Evolutionary conservation across 257 asterid species (phyloP), one percentile per base, ranked within the genome.

Genomic region (Solanum chiquidenum): DNA sequence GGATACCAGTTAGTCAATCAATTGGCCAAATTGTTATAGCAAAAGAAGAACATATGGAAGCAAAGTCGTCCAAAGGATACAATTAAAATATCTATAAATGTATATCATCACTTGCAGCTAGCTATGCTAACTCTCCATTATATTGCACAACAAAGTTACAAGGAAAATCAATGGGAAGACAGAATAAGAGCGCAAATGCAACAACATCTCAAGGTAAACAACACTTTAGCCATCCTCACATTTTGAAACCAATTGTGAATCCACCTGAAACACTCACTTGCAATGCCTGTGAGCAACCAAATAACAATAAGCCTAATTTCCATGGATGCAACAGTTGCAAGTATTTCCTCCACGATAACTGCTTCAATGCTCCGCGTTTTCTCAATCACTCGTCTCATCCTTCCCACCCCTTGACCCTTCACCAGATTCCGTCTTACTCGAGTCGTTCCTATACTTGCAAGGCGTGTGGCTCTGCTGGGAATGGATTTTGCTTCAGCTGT

Each of bases 221-320:
- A 52, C 94, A 92, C 60, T 90, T 90, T 64, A 90, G 89, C 83
- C 94, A 92, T 89, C 74, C 87, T 68, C 92, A 90, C 46, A 31
- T 58, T 12, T 76, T 90, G 37, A 62, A 60, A 16, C 91, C 4
- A 21, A 23, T 13, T 64, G 46, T 84, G 5, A 88, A 27, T 55
- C 86, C 87, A 77, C 1, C 62, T 25, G 84, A 77, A 86, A 88
- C 42, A 13, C 71, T 89, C 73, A 34, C 5, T 9, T 92, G 94
- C 85, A 37, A 86, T 40, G 92, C 86, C 31, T 90, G 92, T 34
- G 74, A 86, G 4, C 38, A 82, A 23, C 86, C n/a, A n/a, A n/a
- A n/a, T n/a, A n/a, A n/a, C n/a, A n/a, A n/a, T n/a, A n/a, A n/a
- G n/a, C n/a, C n/a, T n/a, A n/a, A n/a, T n/a, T n/a, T n/a, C n/a